Percentiles rank a stretch among this genome's conserved stretches.
Evolutionary conservation across 2,329 filamentous ascomycete species (phyloP).

Genomic region (Pyrenochaeta sp.): DNA sequence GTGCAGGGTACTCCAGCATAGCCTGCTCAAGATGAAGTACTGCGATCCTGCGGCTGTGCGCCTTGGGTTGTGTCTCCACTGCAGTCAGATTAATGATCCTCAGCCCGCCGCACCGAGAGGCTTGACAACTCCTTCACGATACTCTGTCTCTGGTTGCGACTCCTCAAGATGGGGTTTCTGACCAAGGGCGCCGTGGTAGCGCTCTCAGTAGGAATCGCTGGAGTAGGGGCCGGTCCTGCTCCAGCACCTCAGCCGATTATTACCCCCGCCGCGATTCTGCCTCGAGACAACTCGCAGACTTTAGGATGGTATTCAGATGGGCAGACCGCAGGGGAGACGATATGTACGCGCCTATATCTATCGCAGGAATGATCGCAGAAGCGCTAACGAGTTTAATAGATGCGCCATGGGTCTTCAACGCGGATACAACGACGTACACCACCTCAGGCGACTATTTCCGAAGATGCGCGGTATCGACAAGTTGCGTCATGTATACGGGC

Average conservation of each 20-base stretch:
- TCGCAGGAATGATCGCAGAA: not conserved
- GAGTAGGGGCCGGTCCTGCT: not conserved
- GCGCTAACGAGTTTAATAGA: constrained; percentile 1
- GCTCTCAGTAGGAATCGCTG: not conserved
- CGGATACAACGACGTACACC: constrained; percentile 10
- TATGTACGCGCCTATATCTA: constrained; percentile 1
- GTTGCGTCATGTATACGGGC: constrained; percentile 14
- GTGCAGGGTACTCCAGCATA: not conserved
- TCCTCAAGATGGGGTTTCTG: not conserved
- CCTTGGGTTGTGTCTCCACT: not conserved
- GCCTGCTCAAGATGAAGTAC: not conserved
- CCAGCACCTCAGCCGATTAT: not conserved
- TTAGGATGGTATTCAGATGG: constrained; percentile 16
- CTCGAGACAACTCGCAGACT: constrained; percentile 4
- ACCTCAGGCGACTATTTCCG: constrained; percentile 10
- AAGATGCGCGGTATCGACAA: constrained; percentile 7
- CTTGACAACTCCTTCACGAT: not conserved
- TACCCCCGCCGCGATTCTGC: constrained; percentile 9
- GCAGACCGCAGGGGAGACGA: constrained; percentile 7
- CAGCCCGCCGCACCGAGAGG: not conserved
- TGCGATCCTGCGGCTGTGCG: not conserved
- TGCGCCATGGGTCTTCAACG: constrained; percentile 14
- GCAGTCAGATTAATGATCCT: not conserved
- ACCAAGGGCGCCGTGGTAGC: not conserved
- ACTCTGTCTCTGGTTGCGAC: not conserved